phyloP scores from a whole-genome alignment of 306 rosid species.

The Medicago arabica region DNA sequence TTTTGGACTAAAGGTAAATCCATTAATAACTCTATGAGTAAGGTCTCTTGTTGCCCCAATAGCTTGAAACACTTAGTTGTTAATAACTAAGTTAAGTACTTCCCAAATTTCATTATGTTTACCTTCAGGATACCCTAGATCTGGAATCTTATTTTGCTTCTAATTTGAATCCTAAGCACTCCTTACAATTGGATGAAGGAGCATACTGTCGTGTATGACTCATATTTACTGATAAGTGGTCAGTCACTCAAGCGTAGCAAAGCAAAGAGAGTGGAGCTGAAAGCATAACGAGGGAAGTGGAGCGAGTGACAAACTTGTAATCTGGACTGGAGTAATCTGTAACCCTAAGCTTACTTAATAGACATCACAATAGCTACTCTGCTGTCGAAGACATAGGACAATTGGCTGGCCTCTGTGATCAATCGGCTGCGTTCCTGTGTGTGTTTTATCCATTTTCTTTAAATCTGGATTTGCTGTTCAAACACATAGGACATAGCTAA shows the following conservation, averaged over 20 bases:
- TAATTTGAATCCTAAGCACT: background rate
- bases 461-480: background rate
- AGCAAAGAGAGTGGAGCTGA: slow-evolving; percentile 2
- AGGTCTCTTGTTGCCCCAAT: background rate
- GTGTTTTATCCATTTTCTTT: background rate
- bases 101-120: background rate
- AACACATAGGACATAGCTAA: background rate
- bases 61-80: background rate
- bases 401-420: background rate
- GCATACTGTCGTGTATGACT: background rate
- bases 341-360: background rate
- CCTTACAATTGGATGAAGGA: background rate
- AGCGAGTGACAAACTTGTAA: background rate
- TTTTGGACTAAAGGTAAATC: background rate
- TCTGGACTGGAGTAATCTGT: background rate
- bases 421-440: background rate
- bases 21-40: background rate
- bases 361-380: background rate
- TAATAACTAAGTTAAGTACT: background rate
- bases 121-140: background rate
- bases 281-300: background rate
- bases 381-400: background rate
- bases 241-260: background rate
- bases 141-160: background rate
- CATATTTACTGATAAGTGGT: background rate